Evolutionary conservation across 768 basidiomycete genomes (phyloP), one percentile per base, ranked within the genome.

Genomic region (Suillus decipiens): DNA sequence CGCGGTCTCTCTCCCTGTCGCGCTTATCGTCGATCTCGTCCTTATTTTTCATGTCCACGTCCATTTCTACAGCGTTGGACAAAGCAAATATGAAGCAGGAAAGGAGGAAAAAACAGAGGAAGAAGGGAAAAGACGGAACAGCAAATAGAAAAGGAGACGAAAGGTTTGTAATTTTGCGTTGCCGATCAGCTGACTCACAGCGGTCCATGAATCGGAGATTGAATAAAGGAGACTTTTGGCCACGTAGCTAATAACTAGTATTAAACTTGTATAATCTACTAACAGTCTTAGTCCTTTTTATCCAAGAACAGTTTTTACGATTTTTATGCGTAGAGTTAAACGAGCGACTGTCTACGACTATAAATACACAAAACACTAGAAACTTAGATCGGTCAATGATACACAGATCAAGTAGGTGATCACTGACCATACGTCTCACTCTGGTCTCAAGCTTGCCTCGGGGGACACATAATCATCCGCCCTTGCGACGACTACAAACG

Each of bases 21-120:
- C 77, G 69, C 76, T 89, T 89, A 64, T 89, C 89, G 51, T 89
- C 89, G 9, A 80, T 76, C 66, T 91, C 88, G 62, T 91, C 89
- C 74, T 91, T 92, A 71, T 75, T 80, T 76, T 89, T 89, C 89
- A 91, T 91, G 69, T 92, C 90, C 67, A 92, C 83, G 73, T 92
- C 90, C 90, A 92, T 92, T 61, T 70, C 73, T 65, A 31, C 31
- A 31, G 42, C 24, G 24, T 61, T 14, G 11, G 17, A 66, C 65
- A 31, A 24, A 48, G 17, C 37, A 39, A 31, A 53, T 17, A 63
- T 59, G 28, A 50, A 39, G 55, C 34, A n/a, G 48, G 19, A 36
- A n/a, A 48, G 61, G 63, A 65, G 67, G 61, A 37, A 3, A 48
- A 53, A 33, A 61, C 24, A 60, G 62, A 42, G 50, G 60, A 50